phyloP scores from a whole-genome alignment of 2,329 filamentous ascomycete species.

The Beauveria medogensis region DNA sequence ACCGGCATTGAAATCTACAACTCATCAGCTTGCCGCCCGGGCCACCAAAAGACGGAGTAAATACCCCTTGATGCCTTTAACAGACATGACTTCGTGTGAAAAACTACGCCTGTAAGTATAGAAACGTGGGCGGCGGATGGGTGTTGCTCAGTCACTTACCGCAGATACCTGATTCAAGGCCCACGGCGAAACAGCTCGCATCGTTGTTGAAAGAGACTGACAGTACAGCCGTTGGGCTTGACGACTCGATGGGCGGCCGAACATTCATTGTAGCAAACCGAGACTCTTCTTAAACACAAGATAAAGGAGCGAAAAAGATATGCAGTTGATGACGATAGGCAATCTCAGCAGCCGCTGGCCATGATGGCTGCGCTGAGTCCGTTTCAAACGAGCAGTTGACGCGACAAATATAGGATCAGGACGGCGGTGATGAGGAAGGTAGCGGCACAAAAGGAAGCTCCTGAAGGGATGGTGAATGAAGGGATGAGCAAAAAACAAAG shows the following conservation, averaged over 20 bases:
- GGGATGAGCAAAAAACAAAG: too few species aligned
- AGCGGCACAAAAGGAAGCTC: not conserved
- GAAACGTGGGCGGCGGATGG: not conserved
- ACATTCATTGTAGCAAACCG: constrained; percentile 67
- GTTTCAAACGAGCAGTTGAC: not conserved
- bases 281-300: not conserved
- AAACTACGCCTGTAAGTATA: constrained; percentile 45
- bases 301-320: not conserved
- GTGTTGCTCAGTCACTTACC: constrained; percentile 39
- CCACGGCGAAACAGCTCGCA: constrained; percentile 77
- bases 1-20: constrained; percentile 67
- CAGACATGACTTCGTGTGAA: constrained; percentile 63
- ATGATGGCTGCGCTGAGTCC: not conserved
- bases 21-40: not conserved
- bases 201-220: constrained; percentile 82
- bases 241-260: constrained; percentile 72
- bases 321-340: not conserved
- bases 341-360: not conserved
- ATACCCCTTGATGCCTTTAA: constrained; percentile 49
- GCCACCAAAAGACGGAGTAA: not conserved
- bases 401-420: not conserved
- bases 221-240: constrained; percentile 65
- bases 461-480: not conserved
- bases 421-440: not conserved
- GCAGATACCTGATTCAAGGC: constrained; percentile 77